Evolutionary conservation across 2,329 filamentous ascomycete species (phyloP), one percentile per base, ranked within the genome.

Genomic region (Ustulina deusta): DNA sequence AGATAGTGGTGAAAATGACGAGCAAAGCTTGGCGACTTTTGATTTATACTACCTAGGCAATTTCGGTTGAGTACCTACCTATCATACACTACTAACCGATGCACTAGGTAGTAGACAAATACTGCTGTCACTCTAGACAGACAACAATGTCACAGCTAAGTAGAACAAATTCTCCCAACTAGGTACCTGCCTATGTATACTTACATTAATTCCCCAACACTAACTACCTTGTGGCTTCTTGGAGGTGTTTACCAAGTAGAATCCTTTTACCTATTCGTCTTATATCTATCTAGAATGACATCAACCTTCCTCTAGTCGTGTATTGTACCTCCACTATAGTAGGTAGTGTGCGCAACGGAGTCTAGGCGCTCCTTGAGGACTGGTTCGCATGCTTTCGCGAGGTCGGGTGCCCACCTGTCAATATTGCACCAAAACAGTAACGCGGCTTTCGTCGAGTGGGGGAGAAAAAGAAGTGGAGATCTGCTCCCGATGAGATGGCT

Each of bases 351-450:
- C 20, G 11, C 42, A 46, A 13, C 20, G 10, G 10, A 25, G 9
- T 11, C 42, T 46, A 3, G 25, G 48, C 27, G 6, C 15, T 51
- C 15, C 22, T 44, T 51, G 9, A 10, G 25, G 54, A 69, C 63
- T 69, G 63, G 67, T 34, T 61, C 49, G 59, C 40, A 25, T 60
- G 40, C n/a, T 11, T 32, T 48, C 63, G 49, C 27, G 52, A 66
- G 27, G 51, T 40, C 58, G 32, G 58, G 58, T 48, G 34, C 10
- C 25, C 49, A 40, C 10, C 25, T 20, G 48, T 56, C 66, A 69
- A 66, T 69, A 69, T 69, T 60, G 13, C 29, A 36, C 54, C 38
- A 25, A 63, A 59, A 36, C 13, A 55, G 65, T 13, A 68, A 51
- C 52, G 49, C 55, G 61, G 27, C 60, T 46, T 36, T 9, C 32